phyloP scores from a whole-genome alignment of 2,329 filamentous ascomycete genomes.

The Stagonosporopsis tanaceti region DNA sequence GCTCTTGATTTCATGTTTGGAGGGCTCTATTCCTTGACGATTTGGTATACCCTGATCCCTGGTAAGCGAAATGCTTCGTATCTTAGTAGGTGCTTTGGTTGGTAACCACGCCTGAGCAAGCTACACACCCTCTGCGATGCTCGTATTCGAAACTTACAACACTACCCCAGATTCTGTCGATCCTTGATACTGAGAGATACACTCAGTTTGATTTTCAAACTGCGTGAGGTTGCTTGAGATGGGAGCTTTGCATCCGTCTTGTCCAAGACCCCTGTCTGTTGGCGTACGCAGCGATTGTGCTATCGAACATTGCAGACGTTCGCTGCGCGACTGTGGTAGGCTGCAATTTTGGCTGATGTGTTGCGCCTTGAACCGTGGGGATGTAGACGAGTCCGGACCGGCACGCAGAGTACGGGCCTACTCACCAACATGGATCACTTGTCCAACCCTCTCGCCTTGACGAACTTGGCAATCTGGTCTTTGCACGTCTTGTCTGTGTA shows the following conservation, averaged over 20 bases:
- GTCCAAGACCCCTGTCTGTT: neutral
- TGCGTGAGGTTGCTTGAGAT: neutral
- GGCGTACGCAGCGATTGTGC: neutral
- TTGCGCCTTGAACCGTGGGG: too few relatives aligned
- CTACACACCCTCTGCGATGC: too few relatives aligned
- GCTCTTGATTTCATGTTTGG: neutral
- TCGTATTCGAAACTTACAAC: neutral
- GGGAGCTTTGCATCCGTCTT: neutral
- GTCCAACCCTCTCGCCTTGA: conserved; percentile 66
- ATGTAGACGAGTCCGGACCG: too few relatives aligned
- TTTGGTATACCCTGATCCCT: neutral
- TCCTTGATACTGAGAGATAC: neutral
- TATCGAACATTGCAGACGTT: neutral
- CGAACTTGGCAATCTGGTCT: conserved; percentile 68
- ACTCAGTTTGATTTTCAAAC: neutral
- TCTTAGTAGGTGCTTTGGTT: neutral
- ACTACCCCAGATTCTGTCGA: neutral
- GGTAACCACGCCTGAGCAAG: neutral
- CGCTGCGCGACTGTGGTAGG: neutral
- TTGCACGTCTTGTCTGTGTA: conserved; percentile 72
- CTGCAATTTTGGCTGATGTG: neutral
- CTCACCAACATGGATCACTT: conserved; percentile 50
- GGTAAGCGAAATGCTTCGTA: neutral
- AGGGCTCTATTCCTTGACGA: neutral
- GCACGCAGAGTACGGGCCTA: neutral